phyloP scores from a whole-genome alignment of 768 basidiomycete genomes.

The Suillus decipiens region DNA sequence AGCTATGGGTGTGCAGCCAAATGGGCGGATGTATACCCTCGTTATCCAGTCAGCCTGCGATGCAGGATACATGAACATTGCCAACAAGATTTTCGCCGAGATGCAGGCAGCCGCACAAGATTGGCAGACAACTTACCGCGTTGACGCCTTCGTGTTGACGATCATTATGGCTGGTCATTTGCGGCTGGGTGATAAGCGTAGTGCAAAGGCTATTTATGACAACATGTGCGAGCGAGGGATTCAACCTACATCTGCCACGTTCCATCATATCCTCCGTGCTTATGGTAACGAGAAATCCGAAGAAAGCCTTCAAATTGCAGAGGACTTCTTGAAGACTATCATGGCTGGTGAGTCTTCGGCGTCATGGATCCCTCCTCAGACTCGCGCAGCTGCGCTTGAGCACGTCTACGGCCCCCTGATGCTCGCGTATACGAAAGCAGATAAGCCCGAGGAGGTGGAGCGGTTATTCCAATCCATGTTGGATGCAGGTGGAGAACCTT shows the following conservation, averaged over 20 bases:
- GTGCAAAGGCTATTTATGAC: conserved; percentile 67
- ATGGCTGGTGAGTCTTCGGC: conserved; percentile 37
- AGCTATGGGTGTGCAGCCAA: conserved; percentile 53
- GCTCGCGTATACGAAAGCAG: conserved; percentile 45
- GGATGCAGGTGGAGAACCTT: conserved; percentile 55
- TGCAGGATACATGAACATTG: conserved; percentile 60
- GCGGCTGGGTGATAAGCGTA: conserved; percentile 47
- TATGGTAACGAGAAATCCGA: conserved; percentile 52
- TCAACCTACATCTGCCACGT: conserved; percentile 67
- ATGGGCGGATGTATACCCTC: conserved; percentile 66
- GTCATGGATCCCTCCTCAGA: conserved; percentile 42
- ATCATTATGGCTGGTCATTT: conserved; percentile 77
- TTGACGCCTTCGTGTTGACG: conserved; percentile 66
- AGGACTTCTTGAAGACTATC: conserved; percentile 62
- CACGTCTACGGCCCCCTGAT: conserved; percentile 66
- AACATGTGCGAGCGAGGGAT: conserved; percentile 71
- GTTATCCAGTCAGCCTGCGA: conserved; percentile 84
- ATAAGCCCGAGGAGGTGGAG: conserved; percentile 54
- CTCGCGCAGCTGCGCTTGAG: conserved; percentile 47
- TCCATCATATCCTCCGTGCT: conserved; percentile 62
- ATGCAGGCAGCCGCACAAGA: conserved; percentile 52
- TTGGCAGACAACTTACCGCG: conserved; percentile 39
- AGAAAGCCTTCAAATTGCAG: conserved; percentile 59
- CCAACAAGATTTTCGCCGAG: conserved; percentile 64
- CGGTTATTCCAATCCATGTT: conserved; percentile 56